Evolutionary conservation across 495 filamentous ascomycete species (phyloP), one percentile per base, ranked within the genome.

Genomic region (Hypoxylon cercidicola): DNA sequence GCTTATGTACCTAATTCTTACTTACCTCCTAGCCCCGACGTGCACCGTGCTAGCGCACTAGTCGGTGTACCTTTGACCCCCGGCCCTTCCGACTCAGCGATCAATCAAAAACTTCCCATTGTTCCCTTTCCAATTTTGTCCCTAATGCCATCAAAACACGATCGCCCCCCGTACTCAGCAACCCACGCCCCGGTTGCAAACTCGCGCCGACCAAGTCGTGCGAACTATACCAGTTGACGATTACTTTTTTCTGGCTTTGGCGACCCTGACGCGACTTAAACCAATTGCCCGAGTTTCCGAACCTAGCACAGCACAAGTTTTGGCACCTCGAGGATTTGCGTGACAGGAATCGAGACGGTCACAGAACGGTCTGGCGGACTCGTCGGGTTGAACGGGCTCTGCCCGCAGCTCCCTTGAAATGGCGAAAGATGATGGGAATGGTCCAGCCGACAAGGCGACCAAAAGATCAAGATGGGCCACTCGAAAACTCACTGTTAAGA

Each of bases 391-490:
- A 80, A 77, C 80, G 81, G 81, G 81, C 80, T 68, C 64, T 76
- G 81, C 81, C 81, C 79, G 79, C 74, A 64, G 77, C 67, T 71
- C 70, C 56, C 70, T 60, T 66, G 75, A 67, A 34, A 84, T 84
- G 81, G 71, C 76, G 53, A 73, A 77, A 52, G 79, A 72, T 59
- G 87, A 81, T 53, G 80, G 83, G 47, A 73, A 66, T 43, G 64
- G 57, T 37, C 55, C 62, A 43, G 72, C 59, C 71, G 64, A 77
- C 75, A 76, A 89, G 90, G 77, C 72, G 55, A 63, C 75, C 58
- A 81, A 80, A 48, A 81, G 92, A 71, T 87, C 93, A 71, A 82
- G 96, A 88, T 99, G 95, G 95, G 95, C 95, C 54, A 98, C 95
- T 25, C 91, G 92, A 64, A 88, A 91, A 70, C 82, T 88, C 63